Evolutionary conservation across 176 grass and related monocot species (phyloP).

Genomic region (Oryza rufipogon): DNA sequence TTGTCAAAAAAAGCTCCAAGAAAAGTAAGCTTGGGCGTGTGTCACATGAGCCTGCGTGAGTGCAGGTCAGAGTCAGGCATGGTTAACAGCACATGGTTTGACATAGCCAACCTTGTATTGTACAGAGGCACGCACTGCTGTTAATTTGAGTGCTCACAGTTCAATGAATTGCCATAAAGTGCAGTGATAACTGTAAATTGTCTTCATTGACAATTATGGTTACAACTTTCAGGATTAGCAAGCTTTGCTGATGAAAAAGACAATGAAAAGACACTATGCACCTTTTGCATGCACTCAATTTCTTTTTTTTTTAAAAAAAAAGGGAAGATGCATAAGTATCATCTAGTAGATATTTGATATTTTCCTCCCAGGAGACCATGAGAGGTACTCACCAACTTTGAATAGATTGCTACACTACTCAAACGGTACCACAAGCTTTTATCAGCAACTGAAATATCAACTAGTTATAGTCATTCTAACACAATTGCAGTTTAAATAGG

Average conservation of each 20-base stretch:
- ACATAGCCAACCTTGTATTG: not conserved
- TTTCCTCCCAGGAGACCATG: not conserved
- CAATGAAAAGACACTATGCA: not conserved
- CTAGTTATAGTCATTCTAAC: not conserved
- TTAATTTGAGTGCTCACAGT: not conserved
- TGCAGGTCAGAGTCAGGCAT: slow-evolving; percentile 3
- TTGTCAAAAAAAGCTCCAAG: not conserved
- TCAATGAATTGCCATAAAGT: slow-evolving; percentile 19
- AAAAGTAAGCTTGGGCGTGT: not conserved
- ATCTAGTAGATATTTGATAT: not conserved
- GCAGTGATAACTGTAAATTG: not conserved
- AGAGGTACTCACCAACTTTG: slow-evolving; percentile 16
- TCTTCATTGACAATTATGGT: slow-evolving; percentile 4
- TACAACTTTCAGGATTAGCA: not conserved
- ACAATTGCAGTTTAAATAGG: not conserved
- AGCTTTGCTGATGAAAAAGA: not conserved
- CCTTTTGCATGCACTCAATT: not conserved
- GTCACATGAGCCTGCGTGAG: not conserved
- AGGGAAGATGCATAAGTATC: not conserved
- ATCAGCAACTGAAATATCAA: not conserved
- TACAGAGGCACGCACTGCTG: not conserved
- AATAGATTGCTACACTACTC: not conserved
- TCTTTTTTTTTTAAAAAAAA: not conserved
- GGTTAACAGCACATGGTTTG: slow-evolving; percentile 12
- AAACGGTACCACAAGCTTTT: not conserved